These are phyloP conservation scores for Pharnaceum exiguum DNA, from an alignment of 148 eudicot genomes.

Conservation along the genomic window DNA sequence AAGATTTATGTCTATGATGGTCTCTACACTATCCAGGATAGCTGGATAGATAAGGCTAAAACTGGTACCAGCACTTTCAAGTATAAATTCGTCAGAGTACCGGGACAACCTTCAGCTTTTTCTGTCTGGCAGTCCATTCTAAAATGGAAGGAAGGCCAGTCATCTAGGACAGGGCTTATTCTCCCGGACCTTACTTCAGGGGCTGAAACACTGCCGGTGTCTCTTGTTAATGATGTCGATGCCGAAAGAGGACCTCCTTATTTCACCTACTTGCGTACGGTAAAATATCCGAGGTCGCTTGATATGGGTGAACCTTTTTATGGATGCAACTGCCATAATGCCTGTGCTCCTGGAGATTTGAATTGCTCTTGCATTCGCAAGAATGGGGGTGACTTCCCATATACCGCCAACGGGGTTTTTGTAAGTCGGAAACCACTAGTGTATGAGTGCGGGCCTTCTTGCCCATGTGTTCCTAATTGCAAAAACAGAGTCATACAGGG, in stretches of 20 bases:
- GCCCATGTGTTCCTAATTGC: slow-evolving; percentile 65
- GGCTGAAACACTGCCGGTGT: slow-evolving; percentile 60
- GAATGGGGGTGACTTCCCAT: slow-evolving; percentile 67
- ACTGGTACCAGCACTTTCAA: slow-evolving; percentile 72
- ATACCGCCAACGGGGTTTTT: slow-evolving; percentile 53
- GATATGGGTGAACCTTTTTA: slow-evolving; percentile 34
- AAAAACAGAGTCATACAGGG: slow-evolving; percentile 63
- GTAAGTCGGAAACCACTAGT: slow-evolving; percentile 46
- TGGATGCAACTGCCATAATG: slow-evolving; percentile 58
- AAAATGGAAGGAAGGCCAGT: slow-evolving; percentile 69
- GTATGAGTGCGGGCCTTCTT: slow-evolving; percentile 74
- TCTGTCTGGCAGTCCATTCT: slow-evolving; percentile 72
- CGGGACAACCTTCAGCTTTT: slow-evolving; percentile 76
- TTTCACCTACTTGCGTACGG: slow-evolving; percentile 55
- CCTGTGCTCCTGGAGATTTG: slow-evolving; percentile 69
- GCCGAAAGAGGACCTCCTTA: slow-evolving; percentile 81
- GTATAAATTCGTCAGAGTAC: slow-evolving; percentile 67
- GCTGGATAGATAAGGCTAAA: slow-evolving; percentile 76
- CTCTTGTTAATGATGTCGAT: slow-evolving; percentile 85
- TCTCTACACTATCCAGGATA: slow-evolving; percentile 68
- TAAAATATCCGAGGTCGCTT: slow-evolving; percentile 52
- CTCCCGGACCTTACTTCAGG: slow-evolving; percentile 86
- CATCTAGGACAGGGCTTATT: slow-evolving; percentile 62
- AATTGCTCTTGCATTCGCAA: slow-evolving; percentile 68
- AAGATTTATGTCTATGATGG: slow-evolving; percentile 87